Percentiles rank a stretch among this genome's conserved stretches.
Conservation (phyloP, 176 grass and related monocot genomes). For the Microstegium vimineum region DNA sequence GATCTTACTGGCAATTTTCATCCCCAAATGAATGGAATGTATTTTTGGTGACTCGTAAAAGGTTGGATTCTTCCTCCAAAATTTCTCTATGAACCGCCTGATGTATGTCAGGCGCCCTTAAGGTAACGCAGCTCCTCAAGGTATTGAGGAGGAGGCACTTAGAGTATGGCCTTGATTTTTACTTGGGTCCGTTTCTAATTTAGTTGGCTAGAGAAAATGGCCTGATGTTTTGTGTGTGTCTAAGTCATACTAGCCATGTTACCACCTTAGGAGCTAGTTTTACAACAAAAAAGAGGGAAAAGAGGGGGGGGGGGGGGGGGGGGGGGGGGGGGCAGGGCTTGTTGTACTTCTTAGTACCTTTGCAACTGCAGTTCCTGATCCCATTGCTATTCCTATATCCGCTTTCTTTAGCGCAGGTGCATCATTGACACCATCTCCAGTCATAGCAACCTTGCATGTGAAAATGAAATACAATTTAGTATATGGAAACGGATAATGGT, state of each 20-base stretch:
- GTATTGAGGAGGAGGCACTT: too few species aligned
- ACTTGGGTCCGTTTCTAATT: not conserved
- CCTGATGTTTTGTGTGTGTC: not conserved
- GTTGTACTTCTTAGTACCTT: constrained; percentile 58
- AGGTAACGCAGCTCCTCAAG: not conserved
- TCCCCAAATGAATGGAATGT: not conserved
- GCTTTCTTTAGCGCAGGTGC: constrained; percentile 98
- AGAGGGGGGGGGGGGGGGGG: too few species aligned
- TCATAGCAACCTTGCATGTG: constrained; percentile 89
- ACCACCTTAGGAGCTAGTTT: not conserved
- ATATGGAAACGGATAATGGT: not conserved
- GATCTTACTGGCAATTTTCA: not conserved
- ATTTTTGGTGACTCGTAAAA: not conserved
- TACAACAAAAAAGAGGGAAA: too few species aligned
- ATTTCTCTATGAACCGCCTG: not conserved
- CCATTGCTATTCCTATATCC: constrained; percentile 99
- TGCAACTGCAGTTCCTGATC: constrained; percentile 96
- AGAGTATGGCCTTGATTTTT: too few species aligned
- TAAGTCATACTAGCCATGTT: not conserved
- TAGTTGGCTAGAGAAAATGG: not conserved
- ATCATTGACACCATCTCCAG: constrained; percentile 99
- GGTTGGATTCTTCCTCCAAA: not conserved
- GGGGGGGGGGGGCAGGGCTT: not conserved
- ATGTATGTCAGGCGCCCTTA: not conserved
- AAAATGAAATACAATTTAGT: not conserved